Conservation (phyloP, 192 early-diverging fungal species). For the Entophlyctis luteolus region DNA sequence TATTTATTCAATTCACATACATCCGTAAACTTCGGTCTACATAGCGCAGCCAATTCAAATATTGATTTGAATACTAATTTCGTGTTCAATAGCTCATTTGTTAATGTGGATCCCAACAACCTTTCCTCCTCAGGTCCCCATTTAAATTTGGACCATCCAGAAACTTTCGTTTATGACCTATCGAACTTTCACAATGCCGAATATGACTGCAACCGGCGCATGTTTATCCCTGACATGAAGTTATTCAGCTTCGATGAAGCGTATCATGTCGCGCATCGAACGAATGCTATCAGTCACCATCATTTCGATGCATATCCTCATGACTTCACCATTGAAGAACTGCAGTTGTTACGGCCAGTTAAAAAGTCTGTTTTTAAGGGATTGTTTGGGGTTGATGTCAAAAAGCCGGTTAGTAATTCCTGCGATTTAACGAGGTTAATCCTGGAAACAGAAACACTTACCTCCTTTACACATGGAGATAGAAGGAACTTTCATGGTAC, state of each 20-base stretch:
- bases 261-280: background rate
- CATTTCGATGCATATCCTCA: background rate
- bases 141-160: no score
- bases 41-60: no score
- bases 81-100: no score
- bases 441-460: background rate
- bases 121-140: no score
- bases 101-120: no score
- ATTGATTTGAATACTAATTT: no score
- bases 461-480: background rate
- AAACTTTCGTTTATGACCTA: no score
- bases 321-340: no score
- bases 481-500: background rate
- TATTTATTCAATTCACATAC: no score
- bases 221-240: no score
- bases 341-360: background rate
- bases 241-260: no score
- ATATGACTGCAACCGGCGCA: background rate
- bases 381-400: conserved; percentile 10
- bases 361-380: conserved; percentile 1
- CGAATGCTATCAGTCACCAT: background rate
- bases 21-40: no score
- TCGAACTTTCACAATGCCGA: background rate
- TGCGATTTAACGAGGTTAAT: background rate
- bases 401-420: conserved; percentile 3